phyloP scores from a whole-genome alignment of 192 early-diverging fungal species.

The Podila epigama region DNA sequence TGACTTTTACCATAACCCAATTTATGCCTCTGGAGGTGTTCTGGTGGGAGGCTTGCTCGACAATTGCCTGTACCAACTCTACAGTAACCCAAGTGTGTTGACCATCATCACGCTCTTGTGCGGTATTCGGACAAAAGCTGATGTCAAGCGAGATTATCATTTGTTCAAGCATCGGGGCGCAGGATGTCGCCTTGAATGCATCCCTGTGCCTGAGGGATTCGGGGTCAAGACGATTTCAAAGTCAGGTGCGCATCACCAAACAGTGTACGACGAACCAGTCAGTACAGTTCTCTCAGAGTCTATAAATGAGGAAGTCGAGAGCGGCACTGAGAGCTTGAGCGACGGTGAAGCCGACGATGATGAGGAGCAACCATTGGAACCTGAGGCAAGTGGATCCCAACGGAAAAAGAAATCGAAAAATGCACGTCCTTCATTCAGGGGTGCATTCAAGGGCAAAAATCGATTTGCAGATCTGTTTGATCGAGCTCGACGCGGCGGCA shows the following conservation, averaged over 20 bases:
- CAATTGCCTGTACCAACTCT: constrained; percentile 57
- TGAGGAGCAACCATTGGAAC: background rate
- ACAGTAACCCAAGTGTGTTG: constrained; percentile 64
- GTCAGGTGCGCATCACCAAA: background rate
- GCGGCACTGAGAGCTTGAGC: background rate
- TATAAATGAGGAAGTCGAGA: background rate
- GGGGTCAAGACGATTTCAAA: constrained; percentile 46
- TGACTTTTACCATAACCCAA: constrained; percentile 56
- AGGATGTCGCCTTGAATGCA: constrained; percentile 34
- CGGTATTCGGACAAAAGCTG: constrained; percentile 57
- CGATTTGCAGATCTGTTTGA: constrained; percentile 25
- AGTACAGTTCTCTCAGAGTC: background rate
- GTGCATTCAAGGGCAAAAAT: constrained; percentile 25
- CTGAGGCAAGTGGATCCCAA: background rate
- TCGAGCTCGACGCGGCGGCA: background rate
- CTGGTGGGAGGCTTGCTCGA: constrained; percentile 64
- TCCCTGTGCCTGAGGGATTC: constrained; percentile 39
- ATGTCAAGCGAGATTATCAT: constrained; percentile 45
- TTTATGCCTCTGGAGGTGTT: constrained; percentile 74
- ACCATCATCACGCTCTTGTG: constrained; percentile 69
- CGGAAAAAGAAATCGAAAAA: background rate
- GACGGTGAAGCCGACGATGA: constrained; percentile 2
- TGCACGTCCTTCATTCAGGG: constrained; percentile 1
- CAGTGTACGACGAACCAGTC: background rate
- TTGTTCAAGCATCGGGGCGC: constrained; percentile 41